Conservation (phyloP, 2,329 filamentous ascomycete genomes). For the Aspergillus hortae region DNA sequence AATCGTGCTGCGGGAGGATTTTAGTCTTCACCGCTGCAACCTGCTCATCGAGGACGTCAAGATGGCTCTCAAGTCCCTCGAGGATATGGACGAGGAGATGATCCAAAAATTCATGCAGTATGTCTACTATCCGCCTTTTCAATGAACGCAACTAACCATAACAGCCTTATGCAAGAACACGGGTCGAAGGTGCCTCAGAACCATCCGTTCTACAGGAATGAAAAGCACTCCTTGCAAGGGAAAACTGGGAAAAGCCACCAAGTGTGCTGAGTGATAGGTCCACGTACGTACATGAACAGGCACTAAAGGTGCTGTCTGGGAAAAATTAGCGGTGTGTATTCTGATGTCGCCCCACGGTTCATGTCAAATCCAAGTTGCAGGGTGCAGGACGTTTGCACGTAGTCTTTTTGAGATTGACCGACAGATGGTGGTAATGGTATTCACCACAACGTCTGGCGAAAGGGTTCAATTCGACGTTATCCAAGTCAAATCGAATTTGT, state of each 20-base stretch:
- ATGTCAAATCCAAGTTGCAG: too few relatives aligned
- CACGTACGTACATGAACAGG: not conserved
- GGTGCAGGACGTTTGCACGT: too few relatives aligned
- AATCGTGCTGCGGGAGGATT: slow-evolving; percentile 87
- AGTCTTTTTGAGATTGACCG: too few relatives aligned
- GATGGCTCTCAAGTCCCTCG: slow-evolving; percentile 65
- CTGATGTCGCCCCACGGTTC: too few relatives aligned
- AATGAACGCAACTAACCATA: not conserved
- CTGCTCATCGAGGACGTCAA: slow-evolving; percentile 73
- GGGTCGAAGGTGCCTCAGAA: slow-evolving; percentile 9
- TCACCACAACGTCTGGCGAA: too few relatives aligned
- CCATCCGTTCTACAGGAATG: slow-evolving; percentile 55
- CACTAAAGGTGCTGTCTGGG: too few relatives aligned
- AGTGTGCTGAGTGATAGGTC: slow-evolving; percentile 59
- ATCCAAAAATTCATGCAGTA: slow-evolving; percentile 66
- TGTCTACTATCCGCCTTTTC: slow-evolving; percentile 12
- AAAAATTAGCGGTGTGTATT: too few relatives aligned
- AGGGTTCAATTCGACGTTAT: too few relatives aligned
- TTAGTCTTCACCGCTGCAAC: slow-evolving; percentile 75
- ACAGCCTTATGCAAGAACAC: slow-evolving; percentile 8
- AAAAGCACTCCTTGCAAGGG: slow-evolving; percentile 80
- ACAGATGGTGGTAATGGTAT: too few relatives aligned
- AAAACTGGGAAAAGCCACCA: slow-evolving; percentile 85
- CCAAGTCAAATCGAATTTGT: too few relatives aligned
- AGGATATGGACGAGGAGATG: slow-evolving; percentile 67